Evolutionary conservation across 2,329 filamentous ascomycete genomes (phyloP), one percentile per base, ranked within the genome.

Genomic region (Claviceps monticola): DNA sequence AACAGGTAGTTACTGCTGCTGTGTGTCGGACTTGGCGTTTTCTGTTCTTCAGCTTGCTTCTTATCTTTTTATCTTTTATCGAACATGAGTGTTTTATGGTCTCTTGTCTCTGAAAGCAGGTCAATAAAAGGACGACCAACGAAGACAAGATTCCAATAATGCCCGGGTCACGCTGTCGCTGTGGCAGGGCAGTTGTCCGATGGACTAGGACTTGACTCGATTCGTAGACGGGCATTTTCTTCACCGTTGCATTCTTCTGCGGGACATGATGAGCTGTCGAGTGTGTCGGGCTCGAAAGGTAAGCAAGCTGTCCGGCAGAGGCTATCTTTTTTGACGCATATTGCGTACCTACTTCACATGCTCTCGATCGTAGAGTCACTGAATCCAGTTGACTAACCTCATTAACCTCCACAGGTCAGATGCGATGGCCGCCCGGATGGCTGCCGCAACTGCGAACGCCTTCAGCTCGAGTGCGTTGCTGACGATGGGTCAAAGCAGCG

Each of bases 401-500:
- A 42, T 13, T n/a, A 21, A 19, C 23, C 17, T 21, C 17, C 36
- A 46, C 59, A 70, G 67, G 67, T 70, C 61, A 69, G 69, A 61
- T 70, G 67, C 56, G 67, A 70, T 54, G 67, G 66, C 46, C 64
- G 67, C n/a, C 66, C 66, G 41, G 63, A 68, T 57, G 67, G 67
- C 56, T 70, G 67, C 59, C 66, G 67, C 58, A 70, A 70, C 57
- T 70, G 67, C 56, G 67, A 70, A 59, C 66, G 67, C 42, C 67
- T 70, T 48, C 67, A 70, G 59, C 65, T 70, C 48, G 66, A 68
- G 52, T 70, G 67, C 54, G 66, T 68, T 50, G 64, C 62, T 50
- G 65, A 68, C 50, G 64, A 67, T 36, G 65, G 65, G 26, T 57
- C 59, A 47, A 58, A 60, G 37, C 54, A 57, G 38, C 55, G 57